Evolutionary conservation across 1,284 basidiomycete genomes (phyloP).

Genomic region (Boletus semigastroideus): DNA sequence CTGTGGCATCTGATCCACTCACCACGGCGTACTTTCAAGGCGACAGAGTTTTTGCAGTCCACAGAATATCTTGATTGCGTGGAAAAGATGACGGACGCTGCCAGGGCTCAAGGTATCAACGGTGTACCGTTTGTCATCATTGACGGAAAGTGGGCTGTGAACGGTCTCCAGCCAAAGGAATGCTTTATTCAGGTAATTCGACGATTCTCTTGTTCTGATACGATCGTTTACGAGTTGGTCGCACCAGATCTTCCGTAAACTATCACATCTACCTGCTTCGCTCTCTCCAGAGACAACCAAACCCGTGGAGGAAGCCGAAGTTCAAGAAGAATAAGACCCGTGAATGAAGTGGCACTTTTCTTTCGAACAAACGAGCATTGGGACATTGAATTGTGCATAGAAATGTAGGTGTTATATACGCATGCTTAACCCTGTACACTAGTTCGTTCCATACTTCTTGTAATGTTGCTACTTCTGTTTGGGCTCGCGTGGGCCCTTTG

Average conservation of each 20-base stretch:
- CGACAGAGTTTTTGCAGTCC: slow-evolving; percentile 58
- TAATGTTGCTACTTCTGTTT: not conserved
- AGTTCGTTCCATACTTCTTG: not conserved
- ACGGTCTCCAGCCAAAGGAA: slow-evolving; percentile 70
- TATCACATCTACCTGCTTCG: slow-evolving; percentile 19
- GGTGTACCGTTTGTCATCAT: slow-evolving; percentile 82
- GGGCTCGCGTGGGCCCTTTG: not conserved
- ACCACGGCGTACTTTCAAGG: slow-evolving; percentile 32
- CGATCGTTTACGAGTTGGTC: not conserved
- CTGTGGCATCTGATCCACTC: not conserved
- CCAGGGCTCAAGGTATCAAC: slow-evolving; percentile 65
- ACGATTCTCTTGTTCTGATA: not conserved
- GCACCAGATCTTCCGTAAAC: slow-evolving; percentile 31
- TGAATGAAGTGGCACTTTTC: not conserved
- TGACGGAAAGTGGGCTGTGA: slow-evolving; percentile 76
- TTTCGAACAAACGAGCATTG: not conserved
- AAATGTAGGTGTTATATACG: not conserved
- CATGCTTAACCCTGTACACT: not conserved
- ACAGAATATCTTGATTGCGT: slow-evolving; percentile 68
- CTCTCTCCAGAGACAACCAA: not conserved
- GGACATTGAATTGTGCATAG: not conserved
- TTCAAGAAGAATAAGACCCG: slow-evolving; percentile 1
- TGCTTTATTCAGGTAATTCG: slow-evolving; percentile 63
- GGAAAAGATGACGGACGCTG: slow-evolving; percentile 60
- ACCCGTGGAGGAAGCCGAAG: not conserved